Evolutionary conservation across 139 green algal genomes (phyloP), one percentile per base, ranked within the genome.

Genomic region (Chlorella sp.): DNA sequence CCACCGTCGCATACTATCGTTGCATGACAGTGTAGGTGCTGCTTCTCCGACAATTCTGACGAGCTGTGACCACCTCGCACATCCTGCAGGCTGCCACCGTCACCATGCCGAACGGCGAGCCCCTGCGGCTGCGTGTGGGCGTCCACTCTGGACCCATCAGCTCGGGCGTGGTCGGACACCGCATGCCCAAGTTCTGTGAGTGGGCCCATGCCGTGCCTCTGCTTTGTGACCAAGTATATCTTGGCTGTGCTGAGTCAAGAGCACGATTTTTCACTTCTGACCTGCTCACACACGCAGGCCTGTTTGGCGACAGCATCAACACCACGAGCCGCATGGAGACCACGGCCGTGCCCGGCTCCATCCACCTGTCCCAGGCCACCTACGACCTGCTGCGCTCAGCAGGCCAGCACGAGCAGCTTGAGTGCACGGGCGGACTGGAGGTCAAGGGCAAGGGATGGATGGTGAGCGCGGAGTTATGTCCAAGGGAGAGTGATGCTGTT

Each of bases 61-160:
- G n/a, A n/a, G n/a, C n/a, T n/a, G n/a, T n/a, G n/a, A n/a, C n/a
- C n/a, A n/a, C n/a, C n/a, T n/a, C n/a, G n/a, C n/a, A n/a, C n/a
- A n/a, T n/a, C n/a, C 22, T 30, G 55, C 24, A 64, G 55, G 55
- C 55, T 27, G 24, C 22, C 24, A 64, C 20, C 55, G 24, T 29
- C 27, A 10, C 59, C 22, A 78, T 78, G 73, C 73, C 73, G 27
- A 74, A 35, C 23, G 55, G 67, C 1, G 5, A 66, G 55, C 73
- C 73, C 5, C 55, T 74, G 55, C 22, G 66, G 49, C 49, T 78
- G 24, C 73, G 73, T 5, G 42, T 74, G 1, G 73, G 73, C 23
- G 27, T 78, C 2, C 73, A 78, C 67, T 67, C 73, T 24, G 73
- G 73, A 0, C 73, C 73, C 4, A 35, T 67, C 5, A 64, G 70